Evolutionary conservation across 495 filamentous ascomycete genomes (phyloP), one percentile per base, ranked within the genome.

Genomic region (Neurospora sp.): DNA sequence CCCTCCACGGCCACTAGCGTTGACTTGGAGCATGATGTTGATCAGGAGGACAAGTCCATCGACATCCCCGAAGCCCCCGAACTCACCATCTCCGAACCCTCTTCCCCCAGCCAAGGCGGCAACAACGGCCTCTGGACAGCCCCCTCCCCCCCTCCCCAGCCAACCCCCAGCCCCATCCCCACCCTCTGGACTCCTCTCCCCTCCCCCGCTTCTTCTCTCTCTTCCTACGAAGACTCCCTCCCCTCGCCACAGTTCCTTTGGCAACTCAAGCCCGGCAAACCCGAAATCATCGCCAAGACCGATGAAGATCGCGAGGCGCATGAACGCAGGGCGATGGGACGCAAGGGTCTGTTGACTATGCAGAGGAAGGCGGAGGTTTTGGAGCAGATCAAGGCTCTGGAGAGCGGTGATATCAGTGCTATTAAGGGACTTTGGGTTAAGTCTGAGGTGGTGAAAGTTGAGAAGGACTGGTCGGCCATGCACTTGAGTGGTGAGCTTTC

Each of bases 301-400:
- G 72, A 72, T n/a, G 79, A 81, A 27, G 80, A 81, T 39, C 39
- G 39, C 9, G 74, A 77, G 14, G 74, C 77, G 8, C 37, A 37
- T 18, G 46, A 48, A 10, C 73, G 75, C 10, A 72, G 77, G 14
- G 74, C 73, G 0, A 70, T 73, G n/a, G 70, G 76, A 31, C 37
- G 80, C 14, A 74, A 76, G 72, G 39, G 35, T 18, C 71, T 69
- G 37, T 74, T 77, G 72, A 75, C 70, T 41, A 39, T 59, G 42
- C 38, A 39, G 39, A 46, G 74, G 9, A 23, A 44, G 23, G 71
- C 35, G 2, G 79, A 81, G 76, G 77, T 81, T 23, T 59, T 78
- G 23, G 74, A 44, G 54, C 75, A 78, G 62, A 79, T 78, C 62
- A 70, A 70, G 5, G 76, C 73, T 62, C 69, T 79, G 16, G 76